Evolutionary conservation across 371 early-diverging fungal species (phyloP), one percentile per base, ranked within the genome.

Genomic region (Scutellospora calospora): DNA sequence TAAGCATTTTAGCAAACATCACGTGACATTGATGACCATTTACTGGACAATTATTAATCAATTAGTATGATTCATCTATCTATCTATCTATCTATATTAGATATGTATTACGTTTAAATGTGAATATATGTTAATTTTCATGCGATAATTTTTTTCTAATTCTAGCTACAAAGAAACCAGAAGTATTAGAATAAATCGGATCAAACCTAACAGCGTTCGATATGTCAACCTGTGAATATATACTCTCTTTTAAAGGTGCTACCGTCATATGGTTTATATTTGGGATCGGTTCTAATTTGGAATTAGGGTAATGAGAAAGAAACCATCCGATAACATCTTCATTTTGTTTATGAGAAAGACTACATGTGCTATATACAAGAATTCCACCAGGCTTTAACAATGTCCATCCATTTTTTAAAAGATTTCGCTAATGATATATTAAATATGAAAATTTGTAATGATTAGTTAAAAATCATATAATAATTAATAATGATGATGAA

Each of bases 351-450:
- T 87, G 81, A 0, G 95, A 89, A 57, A 96, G 83, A 6, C 91
- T 92, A 83, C 96, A 95, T 0, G 95, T 96, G 83, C 93, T 93
- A 85, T 96, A 97, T 3, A 96, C 92, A 85, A 96, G 84, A 1
- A 92, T 83, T 0, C 96, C 96, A 31, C 90, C 91, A 0, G 88
- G 86, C 60, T 87, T 90, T n/a, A 93, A 81, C 83, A 93, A 83
- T 12, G 82, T 74, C 90, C 91, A 94, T 1, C 93, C 96, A 83
- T 92, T 93, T 41, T 85, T 83, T 76, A 95, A 83, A 25, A 96
- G 84, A 59, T 87, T 76, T 20, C 89, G 87, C 89, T 95, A 38
- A 86, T n/a, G n/a, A n/a, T 18, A 86, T 71, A 18, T 9, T 59
- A 35, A 38, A n/a, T 45, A 25, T 45, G n/a, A 16, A 33, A 57